A percentile compares a stretch with the other conserved stretches of the same genome.
Evolutionary conservation across 2,329 filamentous ascomycete species (phyloP).

Genomic region (Arachnomyces sp.): DNA sequence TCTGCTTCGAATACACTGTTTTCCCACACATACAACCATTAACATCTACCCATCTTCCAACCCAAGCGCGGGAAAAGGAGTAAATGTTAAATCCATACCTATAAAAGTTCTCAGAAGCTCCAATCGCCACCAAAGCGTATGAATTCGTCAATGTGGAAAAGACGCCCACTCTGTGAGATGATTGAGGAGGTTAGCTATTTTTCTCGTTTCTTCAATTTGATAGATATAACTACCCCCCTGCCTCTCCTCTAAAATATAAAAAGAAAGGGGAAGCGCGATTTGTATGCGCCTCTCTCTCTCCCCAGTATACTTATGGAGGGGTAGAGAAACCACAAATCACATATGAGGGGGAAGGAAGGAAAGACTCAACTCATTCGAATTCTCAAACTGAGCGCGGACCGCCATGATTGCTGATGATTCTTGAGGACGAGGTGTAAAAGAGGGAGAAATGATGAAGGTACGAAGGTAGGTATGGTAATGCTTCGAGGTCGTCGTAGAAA

Average conservation of each 20-base stretch:
- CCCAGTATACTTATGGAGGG: too few species aligned
- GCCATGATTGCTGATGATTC: slow-evolving; percentile 28
- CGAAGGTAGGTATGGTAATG: too few species aligned
- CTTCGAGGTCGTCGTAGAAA: too few species aligned
- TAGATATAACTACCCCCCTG: not conserved
- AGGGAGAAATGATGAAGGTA: not conserved
- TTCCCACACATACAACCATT: slow-evolving; percentile 4
- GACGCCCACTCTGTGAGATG: slow-evolving; percentile 83
- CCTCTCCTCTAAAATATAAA: too few species aligned
- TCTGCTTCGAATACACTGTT: slow-evolving; percentile 89
- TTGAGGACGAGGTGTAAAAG: not conserved
- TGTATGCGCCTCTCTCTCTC: too few species aligned
- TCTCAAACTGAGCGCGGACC: slow-evolving; percentile 43
- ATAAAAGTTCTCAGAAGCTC: slow-evolving; percentile 98
- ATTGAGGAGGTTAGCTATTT: not conserved
- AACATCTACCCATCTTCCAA: slow-evolving; percentile 8
- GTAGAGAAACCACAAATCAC: too few species aligned
- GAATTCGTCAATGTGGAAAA: slow-evolving; percentile 96
- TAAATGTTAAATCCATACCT: slow-evolving; percentile 56
- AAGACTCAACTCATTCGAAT: slow-evolving; percentile 38
- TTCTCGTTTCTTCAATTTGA: not conserved
- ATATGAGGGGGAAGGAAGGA: not conserved
- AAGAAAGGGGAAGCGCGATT: too few species aligned
- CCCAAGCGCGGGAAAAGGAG: not conserved
- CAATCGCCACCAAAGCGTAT: slow-evolving; percentile 87